phyloP scores from a whole-genome alignment of 805 yeast species.

The Pichia manshurica region DNA sequence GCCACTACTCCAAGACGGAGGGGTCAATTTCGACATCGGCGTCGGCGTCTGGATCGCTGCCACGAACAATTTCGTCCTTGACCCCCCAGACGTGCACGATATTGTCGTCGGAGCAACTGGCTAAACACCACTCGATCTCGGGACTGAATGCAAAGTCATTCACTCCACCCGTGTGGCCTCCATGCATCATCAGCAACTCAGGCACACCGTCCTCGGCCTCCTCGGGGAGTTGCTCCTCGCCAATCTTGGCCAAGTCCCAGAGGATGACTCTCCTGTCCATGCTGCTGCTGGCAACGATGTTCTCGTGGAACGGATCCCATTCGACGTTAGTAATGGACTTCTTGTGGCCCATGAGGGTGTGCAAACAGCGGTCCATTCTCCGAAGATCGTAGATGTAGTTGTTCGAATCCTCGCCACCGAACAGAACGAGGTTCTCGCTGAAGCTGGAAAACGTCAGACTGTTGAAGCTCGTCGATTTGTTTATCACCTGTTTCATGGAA shows the following conservation, averaged over 20 bases:
- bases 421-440: conserved; percentile 54
- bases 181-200: conserved; percentile 85
- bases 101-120: conserved; percentile 57
- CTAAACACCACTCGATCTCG: conserved; percentile 69
- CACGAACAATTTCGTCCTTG: conserved; percentile 12
- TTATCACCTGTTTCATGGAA: conserved; percentile 21
- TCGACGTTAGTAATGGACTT: conserved; percentile 66
- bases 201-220: conserved; percentile 91
- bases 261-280: conserved; percentile 71
- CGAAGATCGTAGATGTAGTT: conserved; percentile 63
- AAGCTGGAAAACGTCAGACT: conserved; percentile 61
- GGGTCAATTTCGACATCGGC: conserved; percentile 9
- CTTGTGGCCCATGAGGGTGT: conserved; percentile 76
- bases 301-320: conserved; percentile 74
- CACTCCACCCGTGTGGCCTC: conserved; percentile 78
- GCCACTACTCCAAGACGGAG: neutral
- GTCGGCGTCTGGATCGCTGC: conserved; percentile 9
- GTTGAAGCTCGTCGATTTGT: conserved; percentile 42
- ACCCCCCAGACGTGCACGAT: conserved; percentile 57
- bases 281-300: conserved; percentile 70
- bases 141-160: conserved; percentile 70
- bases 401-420: conserved; percentile 65
- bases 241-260: conserved; percentile 77
- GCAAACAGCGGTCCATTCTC: conserved; percentile 38
- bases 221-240: conserved; percentile 79